phyloP scores from a whole-genome alignment of 2,329 filamentous ascomycete genomes.

The Pseudocercospora crystallina region DNA sequence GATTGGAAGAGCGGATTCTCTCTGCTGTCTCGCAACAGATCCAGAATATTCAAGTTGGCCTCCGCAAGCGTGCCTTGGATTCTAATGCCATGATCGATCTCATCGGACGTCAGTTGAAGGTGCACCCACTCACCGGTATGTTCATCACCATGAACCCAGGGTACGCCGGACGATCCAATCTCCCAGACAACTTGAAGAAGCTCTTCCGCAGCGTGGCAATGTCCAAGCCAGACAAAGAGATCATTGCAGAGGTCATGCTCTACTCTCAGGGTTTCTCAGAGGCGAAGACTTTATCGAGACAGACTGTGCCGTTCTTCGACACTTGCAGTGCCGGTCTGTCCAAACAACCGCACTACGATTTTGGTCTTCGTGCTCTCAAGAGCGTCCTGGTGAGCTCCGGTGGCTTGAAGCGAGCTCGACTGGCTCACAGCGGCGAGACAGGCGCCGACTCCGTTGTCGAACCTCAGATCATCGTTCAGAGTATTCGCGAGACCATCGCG shows the following conservation, averaged over 20 bases:
- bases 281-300: constrained; percentile 88
- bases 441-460: constrained; percentile 70
- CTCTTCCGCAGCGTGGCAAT: constrained; percentile 98
- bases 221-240: constrained; percentile 99
- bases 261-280: constrained; percentile 99
- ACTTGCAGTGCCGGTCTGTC: constrained; percentile 77
- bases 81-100: constrained; percentile 88
- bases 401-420: constrained; percentile 82
- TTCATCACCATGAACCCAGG: constrained; percentile 99
- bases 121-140: constrained; percentile 92
- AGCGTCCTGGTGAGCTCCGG: constrained; percentile 98
- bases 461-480: constrained; percentile 97
- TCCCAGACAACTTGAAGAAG: constrained; percentile 99
- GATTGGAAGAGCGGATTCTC: constrained; percentile 93
- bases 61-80: constrained; percentile 81
- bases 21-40: constrained; percentile 99
- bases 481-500: constrained; percentile 95
- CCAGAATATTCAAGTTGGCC: constrained; percentile 95
- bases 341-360: constrained; percentile 98
- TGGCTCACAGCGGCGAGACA: constrained; percentile 59
- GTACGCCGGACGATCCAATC: constrained; percentile 94
- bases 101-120: constrained; percentile 82
- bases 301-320: constrained; percentile 98
- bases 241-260: constrained; percentile 99
- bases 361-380: constrained; percentile 94